Evolutionary conservation across 1,139 yeast genomes (phyloP).

Genomic region (Candida sanyaensis): DNA sequence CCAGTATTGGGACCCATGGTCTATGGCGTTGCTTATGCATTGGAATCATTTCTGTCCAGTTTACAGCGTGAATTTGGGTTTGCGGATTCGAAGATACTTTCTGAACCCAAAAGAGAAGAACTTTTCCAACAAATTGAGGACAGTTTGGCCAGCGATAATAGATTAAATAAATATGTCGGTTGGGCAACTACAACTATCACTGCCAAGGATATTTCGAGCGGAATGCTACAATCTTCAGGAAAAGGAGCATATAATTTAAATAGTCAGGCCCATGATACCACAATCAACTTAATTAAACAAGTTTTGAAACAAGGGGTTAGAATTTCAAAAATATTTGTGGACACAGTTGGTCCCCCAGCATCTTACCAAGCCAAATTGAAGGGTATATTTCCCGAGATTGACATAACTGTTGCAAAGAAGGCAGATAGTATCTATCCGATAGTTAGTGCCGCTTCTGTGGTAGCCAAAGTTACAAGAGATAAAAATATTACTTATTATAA

Average conservation of each 20-base stretch:
- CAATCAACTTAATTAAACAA: slow-evolving; percentile 70
- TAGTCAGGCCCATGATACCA: slow-evolving; percentile 95
- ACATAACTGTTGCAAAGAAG: slow-evolving; percentile 87
- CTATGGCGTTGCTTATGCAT: slow-evolving; percentile 82
- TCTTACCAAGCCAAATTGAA: slow-evolving; percentile 78
- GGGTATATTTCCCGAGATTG: slow-evolving; percentile 65
- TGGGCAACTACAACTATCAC: slow-evolving; percentile 88
- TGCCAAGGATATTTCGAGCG: slow-evolving; percentile 82
- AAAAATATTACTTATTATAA: slow-evolving; percentile 50
- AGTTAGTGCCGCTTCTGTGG: slow-evolving; percentile 95
- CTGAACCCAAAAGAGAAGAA: slow-evolving; percentile 66
- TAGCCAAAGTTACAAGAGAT: slow-evolving; percentile 96
- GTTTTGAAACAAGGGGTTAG: slow-evolving; percentile 64
- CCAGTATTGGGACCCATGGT: slow-evolving; percentile 99
- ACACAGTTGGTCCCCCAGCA: slow-evolving; percentile 95
- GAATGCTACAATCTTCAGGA: slow-evolving; percentile 72
- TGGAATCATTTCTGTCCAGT: slow-evolving; percentile 49
- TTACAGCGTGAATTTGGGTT: slow-evolving; percentile 69
- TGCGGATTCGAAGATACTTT: slow-evolving; percentile 89
- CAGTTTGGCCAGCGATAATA: slow-evolving; percentile 26
- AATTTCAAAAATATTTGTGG: slow-evolving; percentile 75
- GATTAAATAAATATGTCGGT: slow-evolving; percentile 64
- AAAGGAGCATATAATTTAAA: slow-evolving; percentile 74
- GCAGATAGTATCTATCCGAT: slow-evolving; percentile 95
- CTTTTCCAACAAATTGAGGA: slow-evolving; percentile 62